Percentiles rank a stretch among this genome's conserved stretches.
These are phyloP conservation scores for Saitozyma sp. DNA, from an alignment of 768 basidiomycete genomes.

Conservation along the genomic window DNA sequence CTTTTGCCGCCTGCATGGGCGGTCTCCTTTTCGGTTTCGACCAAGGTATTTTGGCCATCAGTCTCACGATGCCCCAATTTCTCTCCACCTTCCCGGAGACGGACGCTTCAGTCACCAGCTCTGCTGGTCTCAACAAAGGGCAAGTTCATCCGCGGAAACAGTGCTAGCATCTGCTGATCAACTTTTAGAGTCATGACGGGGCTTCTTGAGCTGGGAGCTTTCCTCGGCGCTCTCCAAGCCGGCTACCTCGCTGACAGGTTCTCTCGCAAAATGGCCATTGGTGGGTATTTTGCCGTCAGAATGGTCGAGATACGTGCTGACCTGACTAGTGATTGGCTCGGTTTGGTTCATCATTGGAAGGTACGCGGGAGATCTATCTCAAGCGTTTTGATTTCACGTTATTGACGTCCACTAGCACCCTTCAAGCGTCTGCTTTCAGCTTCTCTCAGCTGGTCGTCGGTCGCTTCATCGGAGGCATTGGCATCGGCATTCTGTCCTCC, in stretches of 20 bases:
- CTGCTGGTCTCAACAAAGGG: slow-evolving; percentile 15
- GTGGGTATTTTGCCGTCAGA: too few relatives aligned
- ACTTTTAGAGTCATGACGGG: slow-evolving; percentile 12
- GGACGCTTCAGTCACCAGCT: background rate
- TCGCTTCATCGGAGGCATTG: slow-evolving; percentile 14
- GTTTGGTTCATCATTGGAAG: slow-evolving; percentile 17
- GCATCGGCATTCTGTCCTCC: slow-evolving; percentile 13
- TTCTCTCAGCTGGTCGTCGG: slow-evolving; percentile 10
- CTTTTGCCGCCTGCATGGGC: background rate
- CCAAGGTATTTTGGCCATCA: slow-evolving; percentile 20
- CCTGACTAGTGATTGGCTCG: background rate
- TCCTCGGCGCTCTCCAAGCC: slow-evolving; percentile 9
- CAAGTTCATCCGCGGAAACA: too few relatives aligned
- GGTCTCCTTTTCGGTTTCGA: background rate
- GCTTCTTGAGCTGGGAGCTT: slow-evolving; percentile 14
- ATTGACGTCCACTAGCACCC: background rate
- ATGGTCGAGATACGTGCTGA: too few relatives aligned
- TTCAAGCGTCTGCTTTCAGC: slow-evolving; percentile 8
- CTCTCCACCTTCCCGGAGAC: slow-evolving; percentile 8
- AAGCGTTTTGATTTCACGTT: too few relatives aligned
- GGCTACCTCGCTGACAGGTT: slow-evolving; percentile 17
- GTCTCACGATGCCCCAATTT: slow-evolving; percentile 16
- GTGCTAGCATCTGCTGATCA: too few relatives aligned
- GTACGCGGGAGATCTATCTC: too few relatives aligned
- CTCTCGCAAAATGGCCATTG: slow-evolving; percentile 5